A percentile compares a stretch with the other conserved stretches of the same genome.
Evolutionary conservation across 495 filamentous ascomycete species (phyloP).

Genomic region (Oidiodendron maius): DNA sequence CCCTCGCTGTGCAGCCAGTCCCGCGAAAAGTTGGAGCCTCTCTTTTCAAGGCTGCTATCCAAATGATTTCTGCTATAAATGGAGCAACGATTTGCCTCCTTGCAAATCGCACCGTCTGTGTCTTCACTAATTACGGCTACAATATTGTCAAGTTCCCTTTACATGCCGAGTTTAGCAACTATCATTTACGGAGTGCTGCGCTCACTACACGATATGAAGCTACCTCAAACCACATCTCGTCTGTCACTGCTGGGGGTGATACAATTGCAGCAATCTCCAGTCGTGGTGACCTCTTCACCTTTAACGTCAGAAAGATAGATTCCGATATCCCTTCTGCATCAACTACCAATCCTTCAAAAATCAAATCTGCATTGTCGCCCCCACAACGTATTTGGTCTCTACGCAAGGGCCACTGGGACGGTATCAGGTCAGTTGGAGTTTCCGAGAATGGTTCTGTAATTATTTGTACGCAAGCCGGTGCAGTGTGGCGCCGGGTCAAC

Average conservation of each 20-base stretch:
- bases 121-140: constrained; percentile 92
- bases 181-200: constrained; percentile 55
- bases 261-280: constrained; percentile 82
- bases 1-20: constrained; percentile 71
- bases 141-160: constrained; percentile 76
- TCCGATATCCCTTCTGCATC: constrained; percentile 50
- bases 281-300: constrained; percentile 79
- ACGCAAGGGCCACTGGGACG: constrained; percentile 73
- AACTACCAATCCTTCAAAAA: constrained; percentile 85
- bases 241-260: constrained; percentile 78
- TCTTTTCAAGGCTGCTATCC: constrained; percentile 71
- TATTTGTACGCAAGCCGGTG: constrained; percentile 84
- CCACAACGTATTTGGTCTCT: constrained; percentile 78
- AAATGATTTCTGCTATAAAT: constrained; percentile 81
- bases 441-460: constrained; percentile 94
- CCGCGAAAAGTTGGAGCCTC: constrained; percentile 86
- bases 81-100: constrained; percentile 82
- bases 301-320: constrained; percentile 61
- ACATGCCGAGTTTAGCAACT: constrained; percentile 56
- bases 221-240: constrained; percentile 54
- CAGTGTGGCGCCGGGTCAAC: constrained; percentile 82
- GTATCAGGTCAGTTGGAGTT: constrained; percentile 78
- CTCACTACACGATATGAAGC: constrained; percentile 54
- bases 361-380: constrained; percentile 58
- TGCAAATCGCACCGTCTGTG: constrained; percentile 80